A percentile compares a stretch with the other conserved stretches of the same genome.
Conservation (phyloP, 73 alveolate genomes). For the Paramecium primaurelia region DNA sequence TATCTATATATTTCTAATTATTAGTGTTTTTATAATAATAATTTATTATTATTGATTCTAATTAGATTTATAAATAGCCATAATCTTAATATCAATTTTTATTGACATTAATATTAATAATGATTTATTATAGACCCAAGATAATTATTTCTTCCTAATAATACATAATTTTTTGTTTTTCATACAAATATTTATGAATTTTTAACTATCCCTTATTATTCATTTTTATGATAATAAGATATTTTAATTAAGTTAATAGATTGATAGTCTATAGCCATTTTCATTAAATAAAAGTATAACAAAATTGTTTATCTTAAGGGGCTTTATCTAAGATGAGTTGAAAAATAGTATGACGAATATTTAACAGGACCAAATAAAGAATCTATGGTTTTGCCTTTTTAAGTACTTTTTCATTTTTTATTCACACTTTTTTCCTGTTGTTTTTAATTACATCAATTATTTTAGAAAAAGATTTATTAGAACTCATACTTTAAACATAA, state of each 20-base stretch:
- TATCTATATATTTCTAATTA: neutral
- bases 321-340: neutral
- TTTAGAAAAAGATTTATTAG: neutral
- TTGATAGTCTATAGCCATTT: neutral
- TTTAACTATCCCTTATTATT: neutral
- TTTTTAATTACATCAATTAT: neutral
- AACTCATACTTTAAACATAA: neutral
- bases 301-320: neutral
- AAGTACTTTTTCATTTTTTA: neutral
- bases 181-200: neutral
- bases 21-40: neutral
- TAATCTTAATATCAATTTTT: neutral
- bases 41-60: neutral
- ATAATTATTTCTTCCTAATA: neutral
- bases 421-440: neutral
- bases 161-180: neutral
- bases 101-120: neutral
- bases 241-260: neutral
- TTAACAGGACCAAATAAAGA: neutral
- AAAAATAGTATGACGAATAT: neutral
- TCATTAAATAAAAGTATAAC: neutral
- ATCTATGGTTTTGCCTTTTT: neutral
- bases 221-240: neutral
- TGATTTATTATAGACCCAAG: neutral
- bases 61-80: too few relatives aligned